Evolutionary conservation across 306 rosid species (phyloP).

Genomic region (Clitoria ternatea): DNA sequence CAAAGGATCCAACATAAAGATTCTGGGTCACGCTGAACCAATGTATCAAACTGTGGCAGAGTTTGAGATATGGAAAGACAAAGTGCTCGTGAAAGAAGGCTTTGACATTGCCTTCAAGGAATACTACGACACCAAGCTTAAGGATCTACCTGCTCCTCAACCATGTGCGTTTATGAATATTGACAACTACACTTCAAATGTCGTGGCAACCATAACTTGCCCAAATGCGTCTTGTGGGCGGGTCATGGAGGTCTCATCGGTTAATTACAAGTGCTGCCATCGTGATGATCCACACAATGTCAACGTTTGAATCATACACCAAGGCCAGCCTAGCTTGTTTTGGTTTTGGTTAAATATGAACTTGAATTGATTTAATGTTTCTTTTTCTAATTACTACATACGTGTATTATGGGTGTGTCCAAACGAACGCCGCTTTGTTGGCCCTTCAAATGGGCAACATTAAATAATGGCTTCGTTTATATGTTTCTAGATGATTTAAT

Average conservation of each 20-base stretch:
- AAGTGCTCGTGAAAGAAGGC: neutral
- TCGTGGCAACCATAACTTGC: slow-evolving; percentile 17
- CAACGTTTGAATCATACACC: neutral
- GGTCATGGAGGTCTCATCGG: slow-evolving; percentile 19
- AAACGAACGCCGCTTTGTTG: neutral
- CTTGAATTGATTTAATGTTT: neutral
- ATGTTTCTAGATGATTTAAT: neutral
- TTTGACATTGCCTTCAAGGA: slow-evolving; percentile 17
- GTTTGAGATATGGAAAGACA: neutral
- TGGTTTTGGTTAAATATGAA: neutral
- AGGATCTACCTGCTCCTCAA: slow-evolving; percentile 17
- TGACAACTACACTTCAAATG: slow-evolving; percentile 6
- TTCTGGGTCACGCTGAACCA: neutral
- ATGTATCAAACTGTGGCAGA: slow-evolving; percentile 10
- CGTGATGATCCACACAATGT: neutral
- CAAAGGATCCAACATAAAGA: slow-evolving; percentile 1
- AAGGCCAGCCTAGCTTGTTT: neutral
- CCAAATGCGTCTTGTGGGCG: slow-evolving; percentile 19
- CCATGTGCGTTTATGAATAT: slow-evolving; percentile 6
- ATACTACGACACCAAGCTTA: neutral
- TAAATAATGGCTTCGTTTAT: neutral
- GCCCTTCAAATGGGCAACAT: neutral
- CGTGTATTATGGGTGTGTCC: neutral
- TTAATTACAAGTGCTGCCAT: slow-evolving; percentile 20
- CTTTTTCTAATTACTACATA: neutral